Conservation (phyloP, 441 rosid species). For the Eruca vesicaria region DNA sequence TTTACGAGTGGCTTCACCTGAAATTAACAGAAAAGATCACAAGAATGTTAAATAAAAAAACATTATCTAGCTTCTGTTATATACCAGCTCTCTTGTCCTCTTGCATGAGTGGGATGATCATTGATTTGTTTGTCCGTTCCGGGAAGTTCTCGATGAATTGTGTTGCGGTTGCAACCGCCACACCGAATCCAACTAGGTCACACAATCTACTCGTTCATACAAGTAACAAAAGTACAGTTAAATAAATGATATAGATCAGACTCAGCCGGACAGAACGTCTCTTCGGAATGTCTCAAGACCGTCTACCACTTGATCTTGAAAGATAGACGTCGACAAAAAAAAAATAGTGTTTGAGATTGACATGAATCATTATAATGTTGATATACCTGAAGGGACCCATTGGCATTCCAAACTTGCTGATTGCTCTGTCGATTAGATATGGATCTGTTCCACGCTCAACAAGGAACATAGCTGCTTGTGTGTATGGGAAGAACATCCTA, state of each 20-base stretch:
- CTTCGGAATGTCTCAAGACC: too few relatives aligned
- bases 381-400: slow-evolving; percentile 95
- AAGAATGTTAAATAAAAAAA: not conserved
- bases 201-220: slow-evolving; percentile 58
- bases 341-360: not conserved
- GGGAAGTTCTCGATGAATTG: slow-evolving; percentile 84
- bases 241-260: too few relatives aligned
- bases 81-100: slow-evolving; percentile 88
- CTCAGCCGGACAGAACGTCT: too few relatives aligned
- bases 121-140: slow-evolving; percentile 79
- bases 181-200: slow-evolving; percentile 96
- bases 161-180: slow-evolving; percentile 73
- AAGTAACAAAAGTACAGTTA: slow-evolving; percentile 7
- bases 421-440: slow-evolving; percentile 70
- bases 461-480: slow-evolving; percentile 76
- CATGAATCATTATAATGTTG: not conserved
- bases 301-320: too few relatives aligned
- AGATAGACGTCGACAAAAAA: too few relatives aligned
- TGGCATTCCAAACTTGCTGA: slow-evolving; percentile 97
- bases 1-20: slow-evolving; percentile 82
- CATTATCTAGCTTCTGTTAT: not conserved
- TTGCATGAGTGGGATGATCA: slow-evolving; percentile 84
- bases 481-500: slow-evolving; percentile 96
- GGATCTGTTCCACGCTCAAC: slow-evolving; percentile 80
- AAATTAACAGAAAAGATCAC: slow-evolving; percentile 23